A percentile compares a stretch with the other conserved stretches of the same genome.
Evolutionary conservation across 768 basidiomycete genomes (phyloP).

Genomic region (Paxillus rubicundulus): DNA sequence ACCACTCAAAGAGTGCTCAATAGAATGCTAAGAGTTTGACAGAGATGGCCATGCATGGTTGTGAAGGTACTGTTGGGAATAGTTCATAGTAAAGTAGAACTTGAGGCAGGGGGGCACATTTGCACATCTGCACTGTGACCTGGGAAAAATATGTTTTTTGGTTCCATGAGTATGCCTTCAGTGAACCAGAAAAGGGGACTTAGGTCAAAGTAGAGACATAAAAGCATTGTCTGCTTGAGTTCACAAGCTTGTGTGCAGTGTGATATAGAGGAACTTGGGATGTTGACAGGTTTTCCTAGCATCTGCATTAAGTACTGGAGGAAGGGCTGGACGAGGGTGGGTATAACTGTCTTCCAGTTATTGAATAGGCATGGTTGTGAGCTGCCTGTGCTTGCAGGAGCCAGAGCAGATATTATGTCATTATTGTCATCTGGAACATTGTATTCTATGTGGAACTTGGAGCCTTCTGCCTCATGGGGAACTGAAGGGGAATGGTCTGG

Average conservation of each 20-base stretch:
- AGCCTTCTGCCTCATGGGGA: neutral
- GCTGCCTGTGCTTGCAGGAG: neutral
- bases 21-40: slow-evolving; percentile 35
- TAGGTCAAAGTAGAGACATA: slow-evolving; percentile 1
- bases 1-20: slow-evolving; percentile 32
- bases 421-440: neutral
- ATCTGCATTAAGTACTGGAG: neutral
- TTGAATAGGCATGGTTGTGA: neutral
- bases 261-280: neutral
- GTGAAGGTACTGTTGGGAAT: slow-evolving; percentile 31
- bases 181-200: neutral
- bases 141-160: slow-evolving; percentile 12
- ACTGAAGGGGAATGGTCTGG: neutral
- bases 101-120: slow-evolving; percentile 20
- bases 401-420: too few relatives aligned
- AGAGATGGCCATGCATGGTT: slow-evolving; percentile 18
- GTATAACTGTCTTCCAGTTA: neutral
- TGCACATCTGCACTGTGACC: slow-evolving; percentile 17
- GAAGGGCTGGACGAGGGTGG: neutral
- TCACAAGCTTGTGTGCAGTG: neutral
- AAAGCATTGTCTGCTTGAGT: neutral
- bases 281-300: too few relatives aligned
- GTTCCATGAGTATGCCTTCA: neutral
- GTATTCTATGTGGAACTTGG: neutral
- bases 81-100: slow-evolving; percentile 30